Evolutionary conservation across 177 flowering plant genomes (phyloP).

Genomic region (Telopea speciosissima): DNA sequence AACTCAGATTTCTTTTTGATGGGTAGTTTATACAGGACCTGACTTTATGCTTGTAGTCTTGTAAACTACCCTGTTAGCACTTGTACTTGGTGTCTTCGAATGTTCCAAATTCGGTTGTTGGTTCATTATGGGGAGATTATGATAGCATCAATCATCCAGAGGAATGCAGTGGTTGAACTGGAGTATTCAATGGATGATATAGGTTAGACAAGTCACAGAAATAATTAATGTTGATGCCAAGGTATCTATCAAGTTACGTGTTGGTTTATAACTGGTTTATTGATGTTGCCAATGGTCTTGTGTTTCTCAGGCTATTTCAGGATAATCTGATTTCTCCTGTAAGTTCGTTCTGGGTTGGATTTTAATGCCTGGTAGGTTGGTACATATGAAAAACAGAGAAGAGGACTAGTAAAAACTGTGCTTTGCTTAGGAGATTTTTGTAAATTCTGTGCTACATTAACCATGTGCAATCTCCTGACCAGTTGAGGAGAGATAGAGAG

Average conservation of each 20-base stretch:
- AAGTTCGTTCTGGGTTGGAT: slow-evolving; percentile 3
- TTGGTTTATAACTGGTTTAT: not conserved
- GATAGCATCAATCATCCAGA: not conserved
- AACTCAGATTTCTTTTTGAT: too few relatives aligned
- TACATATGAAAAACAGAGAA: not conserved
- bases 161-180: not conserved
- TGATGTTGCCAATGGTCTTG: not conserved
- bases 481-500: too few relatives aligned
- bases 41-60: too few relatives aligned
- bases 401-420: too few relatives aligned
- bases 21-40: too few relatives aligned
- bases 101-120: not conserved
- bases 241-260: not conserved
- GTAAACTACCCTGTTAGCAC: too few relatives aligned
- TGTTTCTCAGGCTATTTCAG: not conserved
- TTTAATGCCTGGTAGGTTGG: not conserved
- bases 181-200: not conserved
- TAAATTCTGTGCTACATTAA: too few relatives aligned
- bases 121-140: too few relatives aligned
- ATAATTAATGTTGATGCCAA: not conserved
- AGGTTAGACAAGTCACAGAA: not conserved
- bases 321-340: not conserved
- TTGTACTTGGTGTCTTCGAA: not conserved
- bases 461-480: too few relatives aligned
- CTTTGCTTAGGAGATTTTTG: too few relatives aligned